Evolutionary conservation across 2,329 filamentous ascomycete species (phyloP).

Genomic region (Colletotrichum sojae): DNA sequence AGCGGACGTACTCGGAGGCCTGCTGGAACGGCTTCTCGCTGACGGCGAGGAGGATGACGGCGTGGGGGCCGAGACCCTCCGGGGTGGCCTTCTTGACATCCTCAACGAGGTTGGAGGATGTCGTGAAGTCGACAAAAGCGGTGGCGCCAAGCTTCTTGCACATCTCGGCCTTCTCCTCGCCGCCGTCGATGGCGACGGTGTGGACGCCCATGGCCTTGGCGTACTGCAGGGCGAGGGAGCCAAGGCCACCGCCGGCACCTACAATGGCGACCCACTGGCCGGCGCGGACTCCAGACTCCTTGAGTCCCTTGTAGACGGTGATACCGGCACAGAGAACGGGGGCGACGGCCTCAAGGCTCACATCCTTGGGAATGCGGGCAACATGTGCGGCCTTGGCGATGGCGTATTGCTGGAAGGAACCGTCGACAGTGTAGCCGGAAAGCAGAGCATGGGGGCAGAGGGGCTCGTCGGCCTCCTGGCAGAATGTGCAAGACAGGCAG

Average conservation of each 20-base stretch:
- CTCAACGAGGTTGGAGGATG: conserved; percentile 81
- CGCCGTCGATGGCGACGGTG: conserved; percentile 85
- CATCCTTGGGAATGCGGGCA: conserved; percentile 83
- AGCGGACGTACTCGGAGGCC: conserved; percentile 88
- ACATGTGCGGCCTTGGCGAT: conserved; percentile 90
- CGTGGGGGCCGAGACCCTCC: conserved; percentile 88
- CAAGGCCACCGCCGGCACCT: conserved; percentile 87
- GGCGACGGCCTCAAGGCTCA: conserved; percentile 81
- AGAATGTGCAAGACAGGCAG: conserved; percentile 88
- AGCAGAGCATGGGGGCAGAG: conserved; percentile 82
- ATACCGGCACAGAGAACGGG: conserved; percentile 89
- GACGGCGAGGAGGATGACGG: conserved; percentile 88
- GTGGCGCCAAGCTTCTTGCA: conserved; percentile 78
- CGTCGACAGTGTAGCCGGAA: conserved; percentile 94
- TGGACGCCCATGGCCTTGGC: conserved; percentile 91
- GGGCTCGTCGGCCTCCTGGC: conserved; percentile 84
- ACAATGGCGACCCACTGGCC: conserved; percentile 88
- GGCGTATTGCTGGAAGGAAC: conserved; percentile 87
- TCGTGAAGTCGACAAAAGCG: conserved; percentile 85
- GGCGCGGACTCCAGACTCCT: conserved; percentile 82
- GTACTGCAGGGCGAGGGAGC: conserved; percentile 86
- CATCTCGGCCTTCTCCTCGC: conserved; percentile 83
- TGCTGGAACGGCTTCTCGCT: conserved; percentile 96
- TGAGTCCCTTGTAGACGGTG: conserved; percentile 92
- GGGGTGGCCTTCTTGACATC: conserved; percentile 87